Conservation (phyloP, 768 basidiomycete genomes). For the Leucosporidium yakuticum region DNA sequence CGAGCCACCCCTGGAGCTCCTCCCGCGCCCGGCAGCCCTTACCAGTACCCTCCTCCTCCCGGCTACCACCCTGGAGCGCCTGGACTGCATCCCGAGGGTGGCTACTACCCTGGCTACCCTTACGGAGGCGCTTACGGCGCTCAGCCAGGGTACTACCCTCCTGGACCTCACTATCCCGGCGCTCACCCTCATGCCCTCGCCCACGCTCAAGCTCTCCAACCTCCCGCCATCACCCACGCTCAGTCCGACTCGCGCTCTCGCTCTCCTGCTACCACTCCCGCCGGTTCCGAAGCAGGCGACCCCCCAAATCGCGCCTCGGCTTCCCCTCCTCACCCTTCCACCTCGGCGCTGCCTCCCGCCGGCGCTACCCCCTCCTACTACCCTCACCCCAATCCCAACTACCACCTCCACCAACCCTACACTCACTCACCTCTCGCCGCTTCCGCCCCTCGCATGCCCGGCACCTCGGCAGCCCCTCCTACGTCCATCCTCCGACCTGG, state of each 20-base stretch:
- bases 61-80: slow-evolving; percentile 23
- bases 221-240: slow-evolving; percentile 22
- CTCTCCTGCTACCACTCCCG: slow-evolving; percentile 6
- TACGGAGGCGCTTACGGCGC: slow-evolving; percentile 5
- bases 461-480: slow-evolving; percentile 19
- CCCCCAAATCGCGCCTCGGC: not conserved
- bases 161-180: slow-evolving; percentile 11
- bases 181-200: slow-evolving; percentile 24
- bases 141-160: slow-evolving; percentile 10
- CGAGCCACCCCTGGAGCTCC: slow-evolving; percentile 1
- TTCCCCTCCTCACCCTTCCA: slow-evolving; percentile 10
- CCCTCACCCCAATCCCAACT: slow-evolving; percentile 23
- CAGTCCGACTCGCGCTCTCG: slow-evolving; percentile 32
- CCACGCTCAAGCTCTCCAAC: slow-evolving; percentile 2
- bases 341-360: not conserved
- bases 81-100: not conserved
- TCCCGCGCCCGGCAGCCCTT: not conserved
- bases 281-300: slow-evolving; percentile 2
- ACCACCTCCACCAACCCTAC: not conserved
- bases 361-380: slow-evolving; percentile 12
- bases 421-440: slow-evolving; percentile 2
- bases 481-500: slow-evolving; percentile 21
- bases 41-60: slow-evolving; percentile 13
- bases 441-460: not conserved
- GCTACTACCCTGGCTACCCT: slow-evolving; percentile 18